phyloP scores from a whole-genome alignment of 2,329 filamentous ascomycete species.

The Botrytis porri region DNA sequence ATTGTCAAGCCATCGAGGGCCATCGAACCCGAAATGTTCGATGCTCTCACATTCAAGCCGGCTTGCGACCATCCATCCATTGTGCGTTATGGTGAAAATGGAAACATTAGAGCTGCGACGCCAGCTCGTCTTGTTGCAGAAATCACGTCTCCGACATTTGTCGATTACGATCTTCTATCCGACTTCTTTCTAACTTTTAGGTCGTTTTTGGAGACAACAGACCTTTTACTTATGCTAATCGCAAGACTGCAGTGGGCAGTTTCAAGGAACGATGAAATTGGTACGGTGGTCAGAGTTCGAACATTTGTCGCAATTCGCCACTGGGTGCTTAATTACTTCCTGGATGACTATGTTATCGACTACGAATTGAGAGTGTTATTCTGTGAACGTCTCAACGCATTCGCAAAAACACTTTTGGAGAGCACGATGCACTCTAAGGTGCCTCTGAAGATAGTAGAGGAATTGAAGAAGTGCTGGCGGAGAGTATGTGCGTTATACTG shows the following conservation, averaged over 20 bases:
- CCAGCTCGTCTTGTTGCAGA: slow-evolving; percentile 89
- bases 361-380: slow-evolving; percentile 72
- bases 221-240: slow-evolving; percentile 79
- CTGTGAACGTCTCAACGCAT: slow-evolving; percentile 74
- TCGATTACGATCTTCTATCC: slow-evolving; percentile 94
- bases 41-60: slow-evolving; percentile 74
- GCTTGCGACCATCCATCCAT: slow-evolving; percentile 73
- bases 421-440: slow-evolving; percentile 48
- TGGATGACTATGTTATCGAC: slow-evolving; percentile 85
- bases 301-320: slow-evolving; percentile 94
- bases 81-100: slow-evolving; percentile 74
- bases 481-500: slow-evolving; percentile 86
- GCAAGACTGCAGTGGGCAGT: slow-evolving; percentile 86
- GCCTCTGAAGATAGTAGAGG: slow-evolving; percentile 80
- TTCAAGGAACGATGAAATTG: slow-evolving; percentile 73
- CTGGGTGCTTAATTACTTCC: slow-evolving; percentile 97
- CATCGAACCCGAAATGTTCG: slow-evolving; percentile 76
- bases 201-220: slow-evolving; percentile 72
- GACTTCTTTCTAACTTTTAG: slow-evolving; percentile 98
- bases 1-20: slow-evolving; percentile 35
- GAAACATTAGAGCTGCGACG: slow-evolving; percentile 82
- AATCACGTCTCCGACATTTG: slow-evolving; percentile 91
- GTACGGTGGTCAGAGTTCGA: slow-evolving; percentile 89
- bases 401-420: slow-evolving; percentile 54
- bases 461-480: slow-evolving; percentile 97